A percentile compares a stretch with the other conserved stretches of the same genome.
Evolutionary conservation across 225 moss, liverwort and hornwort species (phyloP).

Genomic region (Physcomitrium patens): DNA sequence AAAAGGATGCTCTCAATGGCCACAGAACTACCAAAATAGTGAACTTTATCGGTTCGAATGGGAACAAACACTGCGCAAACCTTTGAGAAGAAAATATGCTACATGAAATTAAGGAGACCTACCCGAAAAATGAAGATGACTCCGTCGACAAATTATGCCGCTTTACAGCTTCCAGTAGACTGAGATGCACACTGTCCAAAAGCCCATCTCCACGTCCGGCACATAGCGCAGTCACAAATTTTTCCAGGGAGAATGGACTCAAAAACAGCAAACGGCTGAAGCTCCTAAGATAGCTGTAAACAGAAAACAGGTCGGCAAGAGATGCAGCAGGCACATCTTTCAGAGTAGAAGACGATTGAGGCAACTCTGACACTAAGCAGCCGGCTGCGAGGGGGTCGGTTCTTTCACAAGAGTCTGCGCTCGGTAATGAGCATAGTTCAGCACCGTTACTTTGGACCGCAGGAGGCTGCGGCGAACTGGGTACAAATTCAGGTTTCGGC

Average conservation of each 20-base stretch:
- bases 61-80: constrained; percentile 5
- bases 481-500: constrained; percentile 28
- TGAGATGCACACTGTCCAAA: constrained; percentile 74
- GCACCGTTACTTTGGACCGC: constrained; percentile 58
- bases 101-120: constrained; percentile 24
- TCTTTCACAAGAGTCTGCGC: constrained; percentile 40
- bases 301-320: constrained; percentile 78
- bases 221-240: constrained; percentile 71
- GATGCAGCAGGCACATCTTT: constrained; percentile 55
- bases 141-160: constrained; percentile 63
- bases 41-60: neutral
- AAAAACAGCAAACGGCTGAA: constrained; percentile 91
- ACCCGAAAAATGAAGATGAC: constrained; percentile 50
- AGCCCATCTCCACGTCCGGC: constrained; percentile 62
- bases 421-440: constrained; percentile 51
- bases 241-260: constrained; percentile 89
- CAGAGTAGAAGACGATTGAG: constrained; percentile 44
- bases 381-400: constrained; percentile 38
- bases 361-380: constrained; percentile 51
- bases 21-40: neutral
- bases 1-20: neutral
- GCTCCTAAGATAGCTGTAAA: constrained; percentile 87
- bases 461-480: constrained; percentile 46
- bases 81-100: constrained; percentile 18
- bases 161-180: constrained; percentile 81